Percentiles rank a stretch among this genome's conserved stretches.
Evolutionary conservation across 2,329 filamentous ascomycete genomes (phyloP).

Genomic region (Ceratocystis cacaofunesta): DNA sequence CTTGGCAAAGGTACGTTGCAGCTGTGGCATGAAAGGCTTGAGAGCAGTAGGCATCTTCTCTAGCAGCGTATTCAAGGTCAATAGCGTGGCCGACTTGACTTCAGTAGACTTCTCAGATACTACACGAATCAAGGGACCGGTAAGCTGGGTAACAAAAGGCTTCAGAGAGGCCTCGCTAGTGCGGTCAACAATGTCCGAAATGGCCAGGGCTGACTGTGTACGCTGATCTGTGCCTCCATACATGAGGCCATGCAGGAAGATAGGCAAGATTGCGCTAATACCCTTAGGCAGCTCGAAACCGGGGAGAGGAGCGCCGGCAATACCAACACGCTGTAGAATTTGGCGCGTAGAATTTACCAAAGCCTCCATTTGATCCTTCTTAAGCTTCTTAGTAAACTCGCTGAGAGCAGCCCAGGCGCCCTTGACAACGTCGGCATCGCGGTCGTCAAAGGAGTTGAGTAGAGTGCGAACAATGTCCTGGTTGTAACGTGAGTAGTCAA

Average conservation of each 20-base stretch:
- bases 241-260: conserved; percentile 95
- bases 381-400: conserved; percentile 74
- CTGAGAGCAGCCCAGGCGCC: conserved; percentile 75
- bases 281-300: conserved; percentile 92
- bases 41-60: conserved; percentile 93
- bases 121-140: conserved; percentile 90
- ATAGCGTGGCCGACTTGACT: conserved; percentile 85
- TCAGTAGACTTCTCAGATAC: conserved; percentile 93
- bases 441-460: conserved; percentile 82
- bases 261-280: conserved; percentile 88
- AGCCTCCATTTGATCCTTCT: conserved; percentile 96
- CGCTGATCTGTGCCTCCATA: conserved; percentile 88
- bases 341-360: conserved; percentile 76
- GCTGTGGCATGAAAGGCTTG: conserved; percentile 90
- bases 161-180: conserved; percentile 78
- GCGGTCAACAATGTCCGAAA: conserved; percentile 89
- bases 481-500: conserved; percentile 92
- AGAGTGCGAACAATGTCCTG: conserved; percentile 85
- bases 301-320: conserved; percentile 66
- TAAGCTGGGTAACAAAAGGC: conserved; percentile 94
- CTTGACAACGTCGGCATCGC: conserved; percentile 71
- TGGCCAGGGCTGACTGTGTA: conserved; percentile 78
- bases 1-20: conserved; percentile 94
- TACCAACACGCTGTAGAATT: conserved; percentile 74
- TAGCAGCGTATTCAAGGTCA: conserved; percentile 85